Percentiles rank a stretch among this genome's conserved stretches.
These are phyloP conservation scores for Coemansia aciculifera DNA, from an alignment of 192 early-diverging fungal species.

Conservation along the genomic window DNA sequence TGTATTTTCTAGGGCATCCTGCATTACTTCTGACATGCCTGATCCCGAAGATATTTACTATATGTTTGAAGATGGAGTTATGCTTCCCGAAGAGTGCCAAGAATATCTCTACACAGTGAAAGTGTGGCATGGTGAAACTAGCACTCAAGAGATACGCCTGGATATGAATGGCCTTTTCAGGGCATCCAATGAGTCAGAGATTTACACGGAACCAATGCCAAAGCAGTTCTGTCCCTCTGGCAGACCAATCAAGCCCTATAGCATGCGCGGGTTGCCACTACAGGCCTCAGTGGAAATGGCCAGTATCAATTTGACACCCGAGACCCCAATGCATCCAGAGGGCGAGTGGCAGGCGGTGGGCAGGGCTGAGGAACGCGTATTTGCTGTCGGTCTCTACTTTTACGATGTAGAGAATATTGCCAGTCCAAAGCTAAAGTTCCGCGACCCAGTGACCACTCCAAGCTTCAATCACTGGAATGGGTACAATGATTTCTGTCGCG, in stretches of 20 bases:
- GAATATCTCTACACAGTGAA: not conserved
- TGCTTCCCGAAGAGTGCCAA: not conserved
- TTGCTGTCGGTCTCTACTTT: constrained; percentile 72
- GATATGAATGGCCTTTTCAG: not conserved
- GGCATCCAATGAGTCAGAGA: not conserved
- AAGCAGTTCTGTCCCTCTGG: constrained; percentile 31
- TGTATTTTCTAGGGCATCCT: not conserved
- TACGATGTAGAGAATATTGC: constrained; percentile 63
- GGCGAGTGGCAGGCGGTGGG: constrained; percentile 36
- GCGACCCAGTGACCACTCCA: constrained; percentile 25
- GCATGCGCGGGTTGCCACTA: no score
- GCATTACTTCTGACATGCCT: not conserved
- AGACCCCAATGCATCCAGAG: constrained; percentile 59
- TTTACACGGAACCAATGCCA: constrained; percentile 20
- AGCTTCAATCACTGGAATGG: no score
- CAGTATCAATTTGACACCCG: constrained; percentile 65
- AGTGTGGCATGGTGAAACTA: not conserved
- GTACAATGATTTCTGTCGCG: not conserved
- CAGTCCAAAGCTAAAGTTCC: constrained; percentile 20
- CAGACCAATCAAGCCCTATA: not conserved
- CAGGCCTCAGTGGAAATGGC: constrained; percentile 55
- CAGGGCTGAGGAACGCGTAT: constrained; percentile 66
- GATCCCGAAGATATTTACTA: not conserved
- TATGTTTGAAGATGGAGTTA: not conserved
- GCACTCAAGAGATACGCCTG: not conserved